Evolutionary conservation across 129 eudicot genomes (phyloP).

Genomic region (Dittrichia graveolens): DNA sequence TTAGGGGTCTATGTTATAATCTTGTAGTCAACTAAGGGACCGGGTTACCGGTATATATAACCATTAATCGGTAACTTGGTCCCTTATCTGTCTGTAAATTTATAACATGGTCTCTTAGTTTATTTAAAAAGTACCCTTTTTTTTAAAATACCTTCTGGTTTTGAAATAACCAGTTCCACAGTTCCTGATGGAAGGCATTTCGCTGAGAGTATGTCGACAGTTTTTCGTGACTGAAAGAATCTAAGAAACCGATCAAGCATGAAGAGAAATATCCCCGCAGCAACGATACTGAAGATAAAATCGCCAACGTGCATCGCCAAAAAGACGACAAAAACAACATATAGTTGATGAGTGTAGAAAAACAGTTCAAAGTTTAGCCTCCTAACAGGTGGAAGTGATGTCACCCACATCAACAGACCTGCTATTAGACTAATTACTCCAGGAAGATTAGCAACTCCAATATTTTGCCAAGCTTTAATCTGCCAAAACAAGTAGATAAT

Average conservation of each 20-base stretch:
- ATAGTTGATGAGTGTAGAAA: slow-evolving; percentile 92
- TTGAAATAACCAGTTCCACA: slow-evolving; percentile 74
- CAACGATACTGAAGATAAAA: slow-evolving; percentile 55
- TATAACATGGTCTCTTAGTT: not conserved
- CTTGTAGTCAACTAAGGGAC: not conserved
- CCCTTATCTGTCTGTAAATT: not conserved
- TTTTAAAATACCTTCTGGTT: slow-evolving; percentile 61
- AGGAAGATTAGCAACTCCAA: slow-evolving; percentile 68
- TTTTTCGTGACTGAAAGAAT: slow-evolving; percentile 77
- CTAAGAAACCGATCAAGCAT: slow-evolving; percentile 91
- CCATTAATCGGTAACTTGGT: not conserved
- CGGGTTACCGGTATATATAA: not conserved
- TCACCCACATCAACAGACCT: slow-evolving; percentile 91
- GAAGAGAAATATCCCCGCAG: slow-evolving; percentile 77
- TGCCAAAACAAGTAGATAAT: slow-evolving; percentile 28
- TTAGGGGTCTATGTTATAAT: not conserved
- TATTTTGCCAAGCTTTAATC: slow-evolving; percentile 60
- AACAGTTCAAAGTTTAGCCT: slow-evolving; percentile 73
- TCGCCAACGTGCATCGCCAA: slow-evolving; percentile 90
- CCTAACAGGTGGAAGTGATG: slow-evolving; percentile 80
- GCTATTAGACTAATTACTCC: slow-evolving; percentile 85
- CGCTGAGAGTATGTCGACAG: slow-evolving; percentile 74
- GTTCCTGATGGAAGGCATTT: slow-evolving; percentile 83
- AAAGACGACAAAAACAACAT: slow-evolving; percentile 75
- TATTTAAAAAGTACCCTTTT: not conserved